Evolutionary conservation across 2,329 filamentous ascomycete species (phyloP).

Genomic region (Triangularia verruculosa): DNA sequence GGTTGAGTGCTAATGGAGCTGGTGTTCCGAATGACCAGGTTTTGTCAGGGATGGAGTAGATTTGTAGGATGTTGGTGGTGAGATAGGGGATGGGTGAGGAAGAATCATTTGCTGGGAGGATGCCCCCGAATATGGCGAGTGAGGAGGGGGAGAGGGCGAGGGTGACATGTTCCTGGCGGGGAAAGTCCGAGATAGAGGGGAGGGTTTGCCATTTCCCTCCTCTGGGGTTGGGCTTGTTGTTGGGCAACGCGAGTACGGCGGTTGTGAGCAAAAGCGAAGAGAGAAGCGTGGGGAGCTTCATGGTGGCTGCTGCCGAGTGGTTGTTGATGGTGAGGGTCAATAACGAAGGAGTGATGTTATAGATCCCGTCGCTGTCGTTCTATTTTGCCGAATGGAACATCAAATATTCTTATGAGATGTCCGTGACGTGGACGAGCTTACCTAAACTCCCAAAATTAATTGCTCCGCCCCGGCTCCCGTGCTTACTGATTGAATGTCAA

Average conservation of each 20-base stretch:
- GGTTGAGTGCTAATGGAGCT: constrained; percentile 34
- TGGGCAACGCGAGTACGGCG: neutral
- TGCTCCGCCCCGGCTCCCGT: neutral
- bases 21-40: constrained; percentile 31
- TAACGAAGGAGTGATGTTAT: neutral
- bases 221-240: neutral
- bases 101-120: constrained; percentile 7
- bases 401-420: neutral
- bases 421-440: neutral
- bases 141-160: constrained; percentile 4
- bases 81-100: neutral
- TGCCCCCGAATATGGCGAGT: constrained; percentile 15
- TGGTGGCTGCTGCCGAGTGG: neutral
- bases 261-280: neutral
- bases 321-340: neutral
- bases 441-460: neutral
- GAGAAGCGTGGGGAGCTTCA: neutral
- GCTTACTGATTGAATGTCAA: neutral
- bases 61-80: constrained; percentile 29
- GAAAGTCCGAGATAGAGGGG: constrained; percentile 4
- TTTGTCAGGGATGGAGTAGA: constrained; percentile 33
- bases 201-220: constrained; percentile 7
- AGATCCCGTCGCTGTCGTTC: neutral
- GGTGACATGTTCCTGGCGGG: constrained; percentile 18
- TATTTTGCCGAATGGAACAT: neutral